Base-by-base conservation (phyloP, 768 basidiomycete species). In the Leucosporidium scottii region DNA sequence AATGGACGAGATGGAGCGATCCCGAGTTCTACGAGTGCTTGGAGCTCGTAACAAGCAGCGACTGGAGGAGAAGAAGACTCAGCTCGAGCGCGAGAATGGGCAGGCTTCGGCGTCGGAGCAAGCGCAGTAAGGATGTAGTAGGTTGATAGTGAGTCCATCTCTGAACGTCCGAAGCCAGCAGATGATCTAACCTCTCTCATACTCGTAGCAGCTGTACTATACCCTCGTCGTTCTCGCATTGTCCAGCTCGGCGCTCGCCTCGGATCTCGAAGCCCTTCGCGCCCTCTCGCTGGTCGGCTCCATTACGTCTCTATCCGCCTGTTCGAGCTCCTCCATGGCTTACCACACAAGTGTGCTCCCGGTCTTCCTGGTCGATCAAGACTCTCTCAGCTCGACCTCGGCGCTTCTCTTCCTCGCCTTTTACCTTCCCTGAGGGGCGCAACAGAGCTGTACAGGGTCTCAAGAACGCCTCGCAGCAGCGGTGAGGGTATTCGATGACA, bases 11-110 rank as follows among this genome's bases (percentile, higher is more conserved):
- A 23, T 44, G 5, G 71, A 72, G 50, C 59, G 62, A 7, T 53
- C 18, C 5, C 28, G 57, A 25, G 68, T 67, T 17, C 56, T 72
- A 34, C 28, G 71, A 25, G 71, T 72, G 0, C 49, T 72, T 8
- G 71, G 71, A 17, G 62, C 61, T 49, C 30, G 71, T 18, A 72
- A 72, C 28, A 3, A n/a, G 59, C 30, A 61, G 8, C 36, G 71
- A 1, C 44, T 72, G 20, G 71, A 66, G 13, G 48, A 25, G 58
- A 67, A 63, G 57, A 67, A 65, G 57, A 64, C 61, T 1, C 61
- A 60, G 53, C 30, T 71, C 3, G 56, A 57, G 55, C 17, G 31
- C 2, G 55, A 57, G 55, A 23, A 57, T 28, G 55, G 30, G 10
- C 18, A 57, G 50, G 50, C 50, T 27, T 4, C n/a, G n/a, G n/a